Percentiles rank a stretch among this genome's conserved stretches.
Evolutionary conservation across 164 flowering plant genomes (phyloP).

Genomic region (Magnolia sinica): DNA sequence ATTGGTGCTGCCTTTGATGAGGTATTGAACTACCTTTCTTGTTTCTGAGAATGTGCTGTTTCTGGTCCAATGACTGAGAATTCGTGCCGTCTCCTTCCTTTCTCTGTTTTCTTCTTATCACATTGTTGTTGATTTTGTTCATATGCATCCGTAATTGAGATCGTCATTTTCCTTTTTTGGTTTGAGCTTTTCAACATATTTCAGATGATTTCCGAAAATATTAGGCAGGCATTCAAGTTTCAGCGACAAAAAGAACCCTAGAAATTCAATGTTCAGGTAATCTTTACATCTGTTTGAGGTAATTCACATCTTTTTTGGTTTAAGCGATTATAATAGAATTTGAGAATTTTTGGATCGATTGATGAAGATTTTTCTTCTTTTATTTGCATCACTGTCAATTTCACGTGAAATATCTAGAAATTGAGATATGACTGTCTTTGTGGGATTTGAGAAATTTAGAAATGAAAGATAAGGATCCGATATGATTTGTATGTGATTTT

Average conservation of each 20-base stretch:
- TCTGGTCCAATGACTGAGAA: too few relatives aligned
- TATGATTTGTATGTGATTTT: not conserved
- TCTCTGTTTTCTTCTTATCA: not conserved
- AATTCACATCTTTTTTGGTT: too few relatives aligned
- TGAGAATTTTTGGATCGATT: not conserved
- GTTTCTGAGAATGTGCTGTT: too few relatives aligned
- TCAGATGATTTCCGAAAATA: not conserved
- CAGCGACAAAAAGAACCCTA: not conserved
- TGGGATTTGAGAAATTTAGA: not conserved
- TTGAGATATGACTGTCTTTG: not conserved
- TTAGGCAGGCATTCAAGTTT: not conserved
- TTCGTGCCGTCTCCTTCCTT: too few relatives aligned
- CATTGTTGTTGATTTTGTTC: not conserved
- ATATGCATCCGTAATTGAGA: not conserved
- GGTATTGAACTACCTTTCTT: too few relatives aligned
- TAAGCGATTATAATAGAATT: not conserved
- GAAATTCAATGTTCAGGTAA: not conserved
- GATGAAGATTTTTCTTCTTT: not conserved
- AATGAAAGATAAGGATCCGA: not conserved
- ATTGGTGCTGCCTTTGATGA: too few relatives aligned
- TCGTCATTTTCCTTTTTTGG: not conserved
- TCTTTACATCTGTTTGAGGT: not conserved
- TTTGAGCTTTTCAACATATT: not conserved
- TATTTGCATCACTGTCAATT: not conserved
- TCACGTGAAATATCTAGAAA: not conserved